Evolutionary conservation across 2,329 filamentous ascomycete genomes (phyloP), one percentile per base, ranked within the genome.

Genomic region (Aspergillus pseudoterreus): DNA sequence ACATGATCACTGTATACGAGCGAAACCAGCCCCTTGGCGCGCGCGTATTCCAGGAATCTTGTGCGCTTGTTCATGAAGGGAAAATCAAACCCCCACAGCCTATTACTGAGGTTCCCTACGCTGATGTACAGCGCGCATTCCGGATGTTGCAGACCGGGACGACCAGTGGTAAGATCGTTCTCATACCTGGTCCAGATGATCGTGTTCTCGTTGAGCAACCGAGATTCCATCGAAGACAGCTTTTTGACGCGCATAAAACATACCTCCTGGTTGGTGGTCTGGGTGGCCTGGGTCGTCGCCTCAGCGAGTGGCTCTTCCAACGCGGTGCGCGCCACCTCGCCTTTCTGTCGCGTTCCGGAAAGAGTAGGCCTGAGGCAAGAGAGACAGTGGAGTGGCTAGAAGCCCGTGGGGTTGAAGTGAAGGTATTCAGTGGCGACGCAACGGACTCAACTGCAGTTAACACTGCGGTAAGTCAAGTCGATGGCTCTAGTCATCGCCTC

Each of bases 261-360:
- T 52, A 49, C 15, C 17, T 49, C 8, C 41, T 52, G 4, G 50
- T 52, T 9, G 46, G 50, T 12, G 46, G 50, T 10, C 50, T 52
- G 8, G 50, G 50, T 11, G 46, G 45, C 42, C n/a, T 52, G 14
- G 50, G 50, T 4, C 42, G 35, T 3, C 36, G 36, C 12, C 15
- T 52, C 9, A 27, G 39, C n/a, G 22, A 45, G 22, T 49, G 45
- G 50, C 33, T 52, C 10, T 27, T 36, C 17, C 15, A 27, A n/a
- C 17, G 32, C 1, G 46, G 46, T 12, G 50, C 50, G 5, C 22
- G 46, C 12, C 17, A 44, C 14, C 24, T 52, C 10, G 24, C 30
- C 6, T 52, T 52, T 33, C 33, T 52, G 8, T 45, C 45, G 11
- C n/a, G 50, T 10, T 47, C 44, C 5, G 46, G 45, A 14, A 42